Conservation (phyloP, 116 monocot species). For the Zostera marina region DNA sequence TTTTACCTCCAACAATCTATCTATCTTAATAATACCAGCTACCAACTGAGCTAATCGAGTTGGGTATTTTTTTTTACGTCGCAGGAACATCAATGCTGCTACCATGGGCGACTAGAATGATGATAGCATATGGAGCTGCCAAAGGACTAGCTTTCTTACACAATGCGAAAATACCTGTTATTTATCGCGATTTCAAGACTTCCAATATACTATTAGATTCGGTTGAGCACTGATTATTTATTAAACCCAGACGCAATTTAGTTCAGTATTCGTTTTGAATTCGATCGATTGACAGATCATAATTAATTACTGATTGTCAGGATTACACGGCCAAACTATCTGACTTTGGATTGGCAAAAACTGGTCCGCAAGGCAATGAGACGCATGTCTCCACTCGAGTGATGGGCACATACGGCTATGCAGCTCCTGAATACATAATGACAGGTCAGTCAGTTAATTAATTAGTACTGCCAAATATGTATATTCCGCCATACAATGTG, state of each 20-base stretch:
- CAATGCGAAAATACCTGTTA: constrained; percentile 74
- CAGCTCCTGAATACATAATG: constrained; percentile 76
- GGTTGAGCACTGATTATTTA: constrained; percentile 27
- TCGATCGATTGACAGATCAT: no score
- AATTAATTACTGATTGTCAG: no score
- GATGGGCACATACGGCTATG: constrained; percentile 96
- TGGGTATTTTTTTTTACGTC: no score
- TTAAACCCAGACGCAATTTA: no score
- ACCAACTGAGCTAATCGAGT: no score
- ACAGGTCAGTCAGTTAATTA: constrained; percentile 38
- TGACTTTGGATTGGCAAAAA: constrained; percentile 92
- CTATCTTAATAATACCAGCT: no score
- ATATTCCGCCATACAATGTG: no score
- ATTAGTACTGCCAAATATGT: no score
- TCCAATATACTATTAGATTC: constrained; percentile 87
- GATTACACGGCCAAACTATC: constrained; percentile 90
- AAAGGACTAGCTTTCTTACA: constrained; percentile 89
- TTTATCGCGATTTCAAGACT: constrained; percentile 94
- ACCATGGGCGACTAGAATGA: constrained; percentile 78
- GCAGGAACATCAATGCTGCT: constrained; percentile 61
- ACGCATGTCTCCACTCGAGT: constrained; percentile 90
- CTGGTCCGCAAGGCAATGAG: constrained; percentile 87
- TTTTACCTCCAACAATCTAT: no score
- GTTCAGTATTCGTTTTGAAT: no score
- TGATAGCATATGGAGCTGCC: constrained; percentile 83